Conservation (phyloP, 2,329 filamentous ascomycete species). For the Monosporascus sp. region DNA sequence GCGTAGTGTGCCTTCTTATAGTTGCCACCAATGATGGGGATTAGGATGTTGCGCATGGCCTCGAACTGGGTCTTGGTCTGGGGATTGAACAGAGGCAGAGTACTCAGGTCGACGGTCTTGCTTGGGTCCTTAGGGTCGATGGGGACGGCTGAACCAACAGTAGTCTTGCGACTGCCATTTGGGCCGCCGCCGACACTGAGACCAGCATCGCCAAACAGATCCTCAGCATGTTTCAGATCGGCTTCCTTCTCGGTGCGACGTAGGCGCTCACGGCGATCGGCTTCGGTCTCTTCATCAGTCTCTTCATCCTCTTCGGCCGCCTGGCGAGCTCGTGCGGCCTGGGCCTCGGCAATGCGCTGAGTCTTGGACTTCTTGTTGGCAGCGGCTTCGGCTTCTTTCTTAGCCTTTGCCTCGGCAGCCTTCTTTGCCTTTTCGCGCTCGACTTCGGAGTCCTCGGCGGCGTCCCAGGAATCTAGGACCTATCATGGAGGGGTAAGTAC, state of each 20-base stretch:
- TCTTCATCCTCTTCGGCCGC: slow-evolving; percentile 49
- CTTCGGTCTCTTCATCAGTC: slow-evolving; percentile 68
- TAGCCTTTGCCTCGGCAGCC: slow-evolving; percentile 78
- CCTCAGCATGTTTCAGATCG: slow-evolving; percentile 84
- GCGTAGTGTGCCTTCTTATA: slow-evolving; percentile 85
- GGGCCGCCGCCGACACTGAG: slow-evolving; percentile 56
- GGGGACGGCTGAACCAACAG: slow-evolving; percentile 59
- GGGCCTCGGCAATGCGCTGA: slow-evolving; percentile 77
- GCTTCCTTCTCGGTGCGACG: slow-evolving; percentile 77
- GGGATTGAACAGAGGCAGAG: slow-evolving; percentile 83
- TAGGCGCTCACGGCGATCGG: slow-evolving; percentile 67
- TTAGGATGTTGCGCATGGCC: slow-evolving; percentile 69
- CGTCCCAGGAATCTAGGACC: slow-evolving; percentile 96
- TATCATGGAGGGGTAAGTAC: slow-evolving; percentile 29
- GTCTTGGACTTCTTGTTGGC: slow-evolving; percentile 87
- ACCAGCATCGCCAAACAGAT: slow-evolving; percentile 73
- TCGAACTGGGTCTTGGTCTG: slow-evolving; percentile 82
- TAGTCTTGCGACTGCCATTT: slow-evolving; percentile 59
- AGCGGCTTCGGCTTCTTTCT: slow-evolving; percentile 81
- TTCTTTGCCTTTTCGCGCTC: slow-evolving; percentile 94
- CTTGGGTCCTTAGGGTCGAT: slow-evolving; percentile 67
- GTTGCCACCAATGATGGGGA: slow-evolving; percentile 69
- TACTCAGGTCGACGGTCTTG: slow-evolving; percentile 73
- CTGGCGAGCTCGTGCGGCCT: slow-evolving; percentile 52
- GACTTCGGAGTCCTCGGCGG: slow-evolving; percentile 91